Evolutionary conservation across 1,284 basidiomycete genomes (phyloP), one percentile per base, ranked within the genome.

Genomic region (Termitomyces sp.): DNA sequence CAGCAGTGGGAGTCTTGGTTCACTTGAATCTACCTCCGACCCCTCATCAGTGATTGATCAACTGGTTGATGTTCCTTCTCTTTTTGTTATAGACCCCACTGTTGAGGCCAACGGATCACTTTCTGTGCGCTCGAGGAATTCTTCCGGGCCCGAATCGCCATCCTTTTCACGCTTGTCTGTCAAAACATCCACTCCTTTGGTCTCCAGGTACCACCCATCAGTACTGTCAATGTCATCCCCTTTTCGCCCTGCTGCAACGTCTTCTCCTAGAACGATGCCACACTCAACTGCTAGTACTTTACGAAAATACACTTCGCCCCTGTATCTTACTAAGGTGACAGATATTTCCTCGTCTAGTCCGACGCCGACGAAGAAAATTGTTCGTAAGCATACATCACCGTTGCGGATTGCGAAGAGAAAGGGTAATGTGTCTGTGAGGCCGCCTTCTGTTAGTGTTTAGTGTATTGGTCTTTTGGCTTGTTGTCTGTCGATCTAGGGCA

Each of bases 1-100:
- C 53, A 72, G 69, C 58, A 67, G 65, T 53, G 68, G 65, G 42
- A 69, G 69, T 53, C 60, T 73, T 36, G 69, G 68, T 19, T 72
- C 70, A 0, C 65, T 72, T 13, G 68, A 65, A 43, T 63, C 61
- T 50, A 63, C 58, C 30, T 60, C 60, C 30, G 61, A 63, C 21
- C 55, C 44, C n/a, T 42, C 50, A 10, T 39, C 28, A 8, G 21
- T 6, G 28, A 19, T 41, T 33, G 19, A 52, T n/a, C 48, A 34
- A 43, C 15, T 43, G 26, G 24, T 15, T 3, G 53, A 28, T 28
- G 45, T 45, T 36, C 42, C 55, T 47, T 44, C 55, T 34, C 40
- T 50, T 43, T 45, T 38, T 10, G 41, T 50, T 30, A 38, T 34
- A 19, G 41, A 53, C 28, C 33, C 46, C 9, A 13, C 21, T 38